Evolutionary conservation across 1,284 basidiomycete species (phyloP).

Genomic region (Lignosus rhinocerotis): DNA sequence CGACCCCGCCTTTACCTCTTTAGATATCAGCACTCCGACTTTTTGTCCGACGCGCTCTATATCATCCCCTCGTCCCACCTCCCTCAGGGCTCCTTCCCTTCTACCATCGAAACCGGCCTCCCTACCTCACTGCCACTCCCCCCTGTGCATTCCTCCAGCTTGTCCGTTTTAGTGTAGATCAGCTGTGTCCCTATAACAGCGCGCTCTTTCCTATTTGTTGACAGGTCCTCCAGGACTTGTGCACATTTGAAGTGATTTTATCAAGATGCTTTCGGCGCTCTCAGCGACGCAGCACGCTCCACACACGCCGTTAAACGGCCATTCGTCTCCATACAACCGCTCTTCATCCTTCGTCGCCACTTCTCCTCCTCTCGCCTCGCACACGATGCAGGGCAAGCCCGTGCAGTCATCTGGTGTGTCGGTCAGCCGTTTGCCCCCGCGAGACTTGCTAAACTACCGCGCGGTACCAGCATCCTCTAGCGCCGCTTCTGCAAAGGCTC

Average conservation of each 20-base stretch:
- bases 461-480: neutral
- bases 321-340: slow-evolving; percentile 14
- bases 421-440: neutral
- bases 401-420: slow-evolving; percentile 7
- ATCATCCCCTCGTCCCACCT: slow-evolving; percentile 7
- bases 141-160: slow-evolving; percentile 3
- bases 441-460: neutral
- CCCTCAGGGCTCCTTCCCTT: neutral
- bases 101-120: neutral
- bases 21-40: slow-evolving; percentile 20
- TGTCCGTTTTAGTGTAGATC: slow-evolving; percentile 5
- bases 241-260: neutral
- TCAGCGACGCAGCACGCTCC: slow-evolving; percentile 8
- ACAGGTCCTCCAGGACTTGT: slow-evolving; percentile 3
- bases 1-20: slow-evolving; percentile 19
- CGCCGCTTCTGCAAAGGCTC: slow-evolving; percentile 7
- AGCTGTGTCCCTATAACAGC: slow-evolving; percentile 5
- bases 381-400: slow-evolving; percentile 12
- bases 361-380: slow-evolving; percentile 5
- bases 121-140: neutral
- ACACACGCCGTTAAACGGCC: slow-evolving; percentile 11
- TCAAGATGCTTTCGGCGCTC: slow-evolving; percentile 21
- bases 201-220: slow-evolving; percentile 6
- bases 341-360: slow-evolving; percentile 9
- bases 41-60: slow-evolving; percentile 16